Evolutionary conservation across 176 grass and related monocot genomes (phyloP), one percentile per base, ranked within the genome.

Genomic region (Oryza brachyantha): DNA sequence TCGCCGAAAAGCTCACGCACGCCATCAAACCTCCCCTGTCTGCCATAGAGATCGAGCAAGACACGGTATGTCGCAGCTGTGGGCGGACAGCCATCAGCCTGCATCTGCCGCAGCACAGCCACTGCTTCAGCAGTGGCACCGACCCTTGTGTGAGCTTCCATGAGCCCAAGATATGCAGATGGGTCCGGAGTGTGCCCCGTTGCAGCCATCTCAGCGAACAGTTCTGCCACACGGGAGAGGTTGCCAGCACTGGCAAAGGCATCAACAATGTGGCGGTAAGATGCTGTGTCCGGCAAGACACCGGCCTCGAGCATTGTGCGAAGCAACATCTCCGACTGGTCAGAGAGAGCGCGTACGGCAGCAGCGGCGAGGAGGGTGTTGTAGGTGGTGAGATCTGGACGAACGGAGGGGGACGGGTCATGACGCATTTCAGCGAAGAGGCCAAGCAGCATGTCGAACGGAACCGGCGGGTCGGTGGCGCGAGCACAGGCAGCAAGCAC

Each of bases 401-500:
- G 90, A 76, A 94, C 83, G 19, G 85, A 79, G 5, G 83, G 92
- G 70, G 93, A 83, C 7, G 81, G 78, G 40, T 98, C 92, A 32
- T 98, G 95, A 5, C 95, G 92, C 95, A 98, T 94, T 85, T 98
- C 92, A 12, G 95, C 92, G 70, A 98, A 98, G 50, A 98, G 87
- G 36, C 87, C 73, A 10, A 98, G 87, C 13, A 98, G 87, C 84
- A 69, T 72, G 58, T 94, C 92, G 65, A 91, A 98, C 3, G 92
- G 87, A 14, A 98, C 77, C 2, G 78, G 89, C 9, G 92, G 87
- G 50, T 94, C 73, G 1, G 86, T 80, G 25, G 92, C 90, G 41
- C 90, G 91, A n/a, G 96, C 96, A 80, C 92, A 94, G 46, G 92
- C 84, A 61, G 89, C 89, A 60, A 98, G 82, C 37, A 93, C 87